These are phyloP conservation scores for Paxillus rubicundulus DNA, from an alignment of 768 basidiomycete species.

Conservation along the genomic window DNA sequence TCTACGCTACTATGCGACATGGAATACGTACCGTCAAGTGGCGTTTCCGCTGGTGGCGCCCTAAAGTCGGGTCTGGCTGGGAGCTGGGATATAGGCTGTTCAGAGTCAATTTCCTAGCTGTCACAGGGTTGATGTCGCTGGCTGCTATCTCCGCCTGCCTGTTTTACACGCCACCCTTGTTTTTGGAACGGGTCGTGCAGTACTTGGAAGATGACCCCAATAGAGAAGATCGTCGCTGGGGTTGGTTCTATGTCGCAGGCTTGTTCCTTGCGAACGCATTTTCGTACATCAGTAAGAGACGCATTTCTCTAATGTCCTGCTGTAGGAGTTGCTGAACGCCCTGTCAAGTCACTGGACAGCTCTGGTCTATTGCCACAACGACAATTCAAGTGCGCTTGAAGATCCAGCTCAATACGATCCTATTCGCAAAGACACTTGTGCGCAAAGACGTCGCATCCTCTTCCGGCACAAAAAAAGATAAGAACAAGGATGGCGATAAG, in stretches of 20 bases:
- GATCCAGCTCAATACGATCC: conserved; percentile 77
- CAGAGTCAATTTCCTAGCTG: conserved; percentile 46
- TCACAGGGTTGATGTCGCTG: conserved; percentile 45
- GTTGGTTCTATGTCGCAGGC: conserved; percentile 65
- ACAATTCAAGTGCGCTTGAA: conserved; percentile 67
- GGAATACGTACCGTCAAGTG: conserved; percentile 52
- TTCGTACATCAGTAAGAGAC: conserved; percentile 41
- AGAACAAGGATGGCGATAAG: conserved; percentile 21
- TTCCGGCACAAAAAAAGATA: conserved; percentile 30
- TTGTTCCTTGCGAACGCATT: conserved; percentile 46
- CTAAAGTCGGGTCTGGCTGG: conserved; percentile 63
- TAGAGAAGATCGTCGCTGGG: conserved; percentile 61
- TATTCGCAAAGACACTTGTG: conserved; percentile 83
- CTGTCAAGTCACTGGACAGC: conserved; percentile 58
- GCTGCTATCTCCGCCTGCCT: conserved; percentile 57
- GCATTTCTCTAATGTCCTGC: background rate
- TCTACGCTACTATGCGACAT: conserved; percentile 64
- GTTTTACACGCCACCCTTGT: conserved; percentile 64
- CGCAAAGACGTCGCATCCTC: conserved; percentile 81
- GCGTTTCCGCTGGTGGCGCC: conserved; percentile 55
- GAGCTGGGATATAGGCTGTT: conserved; percentile 59
- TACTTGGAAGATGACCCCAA: conserved; percentile 66
- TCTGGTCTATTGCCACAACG: conserved; percentile 70
- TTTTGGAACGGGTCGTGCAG: conserved; percentile 55
- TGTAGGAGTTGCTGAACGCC: conserved; percentile 4